A percentile compares a stretch with the other conserved stretches of the same genome.
phyloP scores from a whole-genome alignment of 1,139 yeast genomes.

The Hyphopichia pseudoburtonii region DNA sequence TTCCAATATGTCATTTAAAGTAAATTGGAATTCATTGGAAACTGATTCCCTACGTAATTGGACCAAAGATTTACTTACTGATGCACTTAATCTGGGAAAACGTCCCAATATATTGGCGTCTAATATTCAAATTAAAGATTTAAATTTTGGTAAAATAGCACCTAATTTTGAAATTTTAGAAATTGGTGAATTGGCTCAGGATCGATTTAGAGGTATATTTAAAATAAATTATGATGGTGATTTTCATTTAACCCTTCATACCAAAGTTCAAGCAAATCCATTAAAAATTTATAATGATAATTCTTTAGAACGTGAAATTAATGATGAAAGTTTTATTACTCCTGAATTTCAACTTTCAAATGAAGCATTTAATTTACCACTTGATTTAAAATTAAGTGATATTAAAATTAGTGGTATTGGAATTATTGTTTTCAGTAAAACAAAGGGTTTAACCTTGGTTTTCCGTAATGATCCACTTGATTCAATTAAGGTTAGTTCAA shows the following conservation, averaged over 20 bases:
- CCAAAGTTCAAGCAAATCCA: slow-evolving; percentile 85
- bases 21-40: slow-evolving; percentile 78
- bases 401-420: slow-evolving; percentile 78
- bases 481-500: slow-evolving; percentile 75
- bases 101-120: slow-evolving; percentile 77
- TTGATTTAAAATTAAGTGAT: slow-evolving; percentile 72
- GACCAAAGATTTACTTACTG: slow-evolving; percentile 70
- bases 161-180: slow-evolving; percentile 82
- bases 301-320: slow-evolving; percentile 40
- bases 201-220: slow-evolving; percentile 82
- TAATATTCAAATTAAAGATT: slow-evolving; percentile 67
- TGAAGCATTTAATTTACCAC: slow-evolving; percentile 73
- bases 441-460: slow-evolving; percentile 82
- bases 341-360: slow-evolving; percentile 70
- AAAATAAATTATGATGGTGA: slow-evolving; percentile 80
- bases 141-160: slow-evolving; percentile 74
- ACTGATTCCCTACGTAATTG: slow-evolving; percentile 64
- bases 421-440: slow-evolving; percentile 76
- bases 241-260: slow-evolving; percentile 74
- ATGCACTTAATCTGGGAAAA: slow-evolving; percentile 75
- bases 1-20: slow-evolving; percentile 85
- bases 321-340: slow-evolving; percentile 46
- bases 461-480: slow-evolving; percentile 88
- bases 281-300: slow-evolving; percentile 64
- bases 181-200: slow-evolving; percentile 80